These are phyloP conservation scores for Mollisiaceae sp. DNA, from an alignment of 2,329 filamentous ascomycete genomes.

Conservation along the genomic window DNA sequence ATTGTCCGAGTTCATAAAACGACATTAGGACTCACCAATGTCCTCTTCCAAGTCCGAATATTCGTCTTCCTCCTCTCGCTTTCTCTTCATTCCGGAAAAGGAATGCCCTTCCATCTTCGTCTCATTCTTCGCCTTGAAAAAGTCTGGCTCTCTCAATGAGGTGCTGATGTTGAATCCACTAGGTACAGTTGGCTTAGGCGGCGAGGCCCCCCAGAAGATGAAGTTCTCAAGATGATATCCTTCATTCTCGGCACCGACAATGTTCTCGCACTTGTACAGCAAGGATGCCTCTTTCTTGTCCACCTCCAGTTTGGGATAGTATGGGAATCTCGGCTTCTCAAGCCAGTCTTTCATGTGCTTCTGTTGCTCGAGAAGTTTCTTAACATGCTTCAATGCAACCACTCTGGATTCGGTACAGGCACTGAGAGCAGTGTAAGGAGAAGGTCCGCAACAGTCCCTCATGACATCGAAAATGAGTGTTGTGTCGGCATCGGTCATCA, in stretches of 20 bases:
- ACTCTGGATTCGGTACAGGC: slow-evolving; percentile 8
- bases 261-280: slow-evolving; percentile 1
- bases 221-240: slow-evolving; percentile 7
- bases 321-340: not conserved
- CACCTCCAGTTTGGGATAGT: not conserved
- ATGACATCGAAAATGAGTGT: not conserved
- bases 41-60: not conserved
- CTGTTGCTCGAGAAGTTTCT: not conserved
- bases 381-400: slow-evolving; percentile 13
- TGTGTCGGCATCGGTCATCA: not conserved
- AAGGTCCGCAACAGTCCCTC: not conserved
- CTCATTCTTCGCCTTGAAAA: not conserved
- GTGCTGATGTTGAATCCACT: too few species aligned
- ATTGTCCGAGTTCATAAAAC: not conserved
- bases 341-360: slow-evolving; percentile 6
- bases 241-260: not conserved
- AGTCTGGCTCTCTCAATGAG: too few species aligned
- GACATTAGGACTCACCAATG: not conserved
- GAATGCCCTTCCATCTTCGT: not conserved
- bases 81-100: not conserved
- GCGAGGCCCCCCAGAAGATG: slow-evolving; percentile 6
- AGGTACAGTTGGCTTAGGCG: too few species aligned
- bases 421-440: slow-evolving; percentile 5
- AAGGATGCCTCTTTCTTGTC: not conserved
- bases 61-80: not conserved